A percentile compares a stretch with the other conserved stretches of the same genome.
Conservation (phyloP, 345 rosid species). For the Chamaenerion angustifolium region DNA sequence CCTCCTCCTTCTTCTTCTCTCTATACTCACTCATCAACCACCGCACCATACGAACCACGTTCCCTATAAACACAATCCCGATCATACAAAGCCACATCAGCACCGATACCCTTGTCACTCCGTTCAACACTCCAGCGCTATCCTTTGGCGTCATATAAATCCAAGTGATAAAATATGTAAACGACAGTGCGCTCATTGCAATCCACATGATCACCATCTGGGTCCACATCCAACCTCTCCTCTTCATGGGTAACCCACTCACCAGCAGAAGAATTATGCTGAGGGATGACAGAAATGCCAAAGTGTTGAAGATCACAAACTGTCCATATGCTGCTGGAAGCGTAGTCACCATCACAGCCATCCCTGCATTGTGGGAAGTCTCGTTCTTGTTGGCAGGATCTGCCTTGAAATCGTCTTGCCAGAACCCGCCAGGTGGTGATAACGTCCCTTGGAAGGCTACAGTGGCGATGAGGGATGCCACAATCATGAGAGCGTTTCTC, state of each 20-base stretch:
- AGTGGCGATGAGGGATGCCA: conserved; percentile 19
- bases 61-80: conserved; percentile 7
- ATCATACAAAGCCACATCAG: conserved; percentile 8
- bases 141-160: conserved; percentile 5
- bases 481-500: conserved; percentile 22
- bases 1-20: conserved; percentile 5
- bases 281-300: conserved; percentile 18
- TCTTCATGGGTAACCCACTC: conserved; percentile 13
- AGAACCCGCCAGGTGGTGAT: conserved; percentile 18
- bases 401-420: conserved; percentile 10
- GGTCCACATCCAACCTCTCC: conserved; percentile 9
- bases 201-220: conserved; percentile 13
- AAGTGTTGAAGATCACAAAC: conserved; percentile 12
- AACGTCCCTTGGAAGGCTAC: conserved; percentile 23
- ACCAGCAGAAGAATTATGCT: conserved; percentile 15
- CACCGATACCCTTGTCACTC: conserved; percentile 2
- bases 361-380: conserved; percentile 8
- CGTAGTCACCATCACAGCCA: not conserved
- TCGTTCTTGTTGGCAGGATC: not conserved
- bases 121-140: not conserved
- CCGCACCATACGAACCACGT: conserved; percentile 4
- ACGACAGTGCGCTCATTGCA: conserved; percentile 4
- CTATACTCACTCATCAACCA: conserved; percentile 10
- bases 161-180: conserved; percentile 10
- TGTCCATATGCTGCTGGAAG: conserved; percentile 5